Evolutionary conservation across 1,284 basidiomycete genomes (phyloP).

Genomic region (Sporisorium sorghi): DNA sequence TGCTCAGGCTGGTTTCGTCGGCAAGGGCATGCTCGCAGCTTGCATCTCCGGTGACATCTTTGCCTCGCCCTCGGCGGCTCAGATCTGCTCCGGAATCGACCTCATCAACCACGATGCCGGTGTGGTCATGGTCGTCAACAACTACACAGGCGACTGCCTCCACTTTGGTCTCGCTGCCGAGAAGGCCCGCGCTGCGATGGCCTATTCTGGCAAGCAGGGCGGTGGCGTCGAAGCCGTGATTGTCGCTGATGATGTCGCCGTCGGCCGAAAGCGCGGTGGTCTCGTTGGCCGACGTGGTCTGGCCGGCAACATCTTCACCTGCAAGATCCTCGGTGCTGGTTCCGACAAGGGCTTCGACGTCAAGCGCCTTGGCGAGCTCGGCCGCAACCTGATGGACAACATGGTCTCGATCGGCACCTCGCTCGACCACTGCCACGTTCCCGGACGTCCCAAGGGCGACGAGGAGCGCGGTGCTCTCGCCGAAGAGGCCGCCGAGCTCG

Average conservation of each 20-base stretch:
- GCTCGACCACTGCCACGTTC: conserved; percentile 75
- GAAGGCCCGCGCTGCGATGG: conserved; percentile 65
- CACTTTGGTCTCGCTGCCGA: conserved; percentile 71
- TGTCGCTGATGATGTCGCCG: conserved; percentile 72
- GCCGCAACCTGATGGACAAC: conserved; percentile 75
- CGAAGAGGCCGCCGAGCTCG: conserved; percentile 72
- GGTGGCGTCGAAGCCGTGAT: conserved; percentile 72
- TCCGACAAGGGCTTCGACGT: conserved; percentile 60
- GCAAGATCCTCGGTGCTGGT: conserved; percentile 68
- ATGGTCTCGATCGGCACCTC: conserved; percentile 74
- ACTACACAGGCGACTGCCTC: conserved; percentile 72
- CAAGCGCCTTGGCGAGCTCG: conserved; percentile 63
- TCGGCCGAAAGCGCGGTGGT: conserved; percentile 71
- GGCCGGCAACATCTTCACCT: conserved; percentile 70
- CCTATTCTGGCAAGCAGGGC: conserved; percentile 62
- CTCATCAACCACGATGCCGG: conserved; percentile 71
- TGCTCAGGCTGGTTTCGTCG: conserved; percentile 69
- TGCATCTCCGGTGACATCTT: conserved; percentile 73
- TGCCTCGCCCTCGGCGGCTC: conserved; percentile 72
- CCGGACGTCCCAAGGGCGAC: conserved; percentile 70
- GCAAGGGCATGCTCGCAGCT: conserved; percentile 71
- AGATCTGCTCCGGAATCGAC: conserved; percentile 71
- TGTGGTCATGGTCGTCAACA: conserved; percentile 69
- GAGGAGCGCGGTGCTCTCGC: conserved; percentile 65
- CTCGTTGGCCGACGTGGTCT: conserved; percentile 72